Percentiles rank a stretch among this genome's conserved stretches.
Evolutionary conservation across 805 yeast species (phyloP).

Genomic region (Yarrowia keelungensis): DNA sequence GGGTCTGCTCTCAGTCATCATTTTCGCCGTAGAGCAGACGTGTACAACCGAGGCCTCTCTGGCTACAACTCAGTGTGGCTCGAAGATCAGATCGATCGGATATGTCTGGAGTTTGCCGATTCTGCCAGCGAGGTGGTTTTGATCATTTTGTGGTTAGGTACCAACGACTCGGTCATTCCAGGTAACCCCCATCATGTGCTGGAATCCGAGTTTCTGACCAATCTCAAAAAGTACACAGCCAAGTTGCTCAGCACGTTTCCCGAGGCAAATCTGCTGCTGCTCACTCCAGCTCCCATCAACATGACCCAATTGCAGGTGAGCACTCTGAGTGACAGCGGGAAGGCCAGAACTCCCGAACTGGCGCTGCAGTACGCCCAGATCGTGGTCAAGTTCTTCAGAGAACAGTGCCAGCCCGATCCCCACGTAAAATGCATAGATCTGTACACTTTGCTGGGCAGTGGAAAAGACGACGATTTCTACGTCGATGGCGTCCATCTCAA

Average conservation of each 20-base stretch:
- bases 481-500: conserved; percentile 22
- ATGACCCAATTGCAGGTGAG: conserved; percentile 13
- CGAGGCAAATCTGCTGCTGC: conserved; percentile 14
- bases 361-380: conserved; percentile 30
- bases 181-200: conserved; percentile 40
- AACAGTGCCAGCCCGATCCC: conserved; percentile 24
- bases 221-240: conserved; percentile 22
- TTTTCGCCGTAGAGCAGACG: conserved; percentile 30
- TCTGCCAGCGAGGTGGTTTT: conserved; percentile 10
- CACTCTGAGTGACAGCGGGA: conserved; percentile 19
- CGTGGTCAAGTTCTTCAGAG: conserved; percentile 7
- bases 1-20: conserved; percentile 18
- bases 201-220: conserved; percentile 8
- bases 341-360: conserved; percentile 17
- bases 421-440: conserved; percentile 26
- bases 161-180: conserved; percentile 38
- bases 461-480: background rate
- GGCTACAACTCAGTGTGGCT: conserved; percentile 29
- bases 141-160: conserved; percentile 32
- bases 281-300: conserved; percentile 28
- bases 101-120: conserved; percentile 11
- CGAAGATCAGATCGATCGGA: conserved; percentile 21
- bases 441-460: conserved; percentile 7
- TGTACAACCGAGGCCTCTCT: conserved; percentile 21
- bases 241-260: conserved; percentile 25